Evolutionary conservation across 345 rosid species (phyloP), one percentile per base, ranked within the genome.

Genomic region (Geranium brycei): DNA sequence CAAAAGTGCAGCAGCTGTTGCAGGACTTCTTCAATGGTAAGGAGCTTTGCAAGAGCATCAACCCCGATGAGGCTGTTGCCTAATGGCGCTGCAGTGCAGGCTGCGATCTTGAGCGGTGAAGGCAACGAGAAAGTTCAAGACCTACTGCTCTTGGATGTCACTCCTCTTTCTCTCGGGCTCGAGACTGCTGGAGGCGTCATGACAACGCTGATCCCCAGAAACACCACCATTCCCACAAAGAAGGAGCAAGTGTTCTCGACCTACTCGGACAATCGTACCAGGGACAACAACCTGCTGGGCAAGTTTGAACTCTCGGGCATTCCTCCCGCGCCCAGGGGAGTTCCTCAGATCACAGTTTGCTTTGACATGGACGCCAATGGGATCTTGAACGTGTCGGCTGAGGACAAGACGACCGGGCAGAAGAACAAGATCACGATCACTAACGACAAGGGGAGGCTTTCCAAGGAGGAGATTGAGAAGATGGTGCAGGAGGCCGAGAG

Each of bases 401-500:
- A 82, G 62, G 87, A 82, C 61, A 82, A 82, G 69, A 82, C 87
- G 5, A 84, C 89, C 0, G 87, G 89, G 0, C 87, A 82, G 71
- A 84, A 84, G 87, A 84, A 82, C 68, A 82, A 85, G 73, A 82
- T 85, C 47, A 82, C 89, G 0, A 82, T 85, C 69, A 80, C 89
- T 1, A 84, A 84, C 13, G 87, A 84, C 63, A 84, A 84, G 67
- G 88, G 88, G 38, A 76, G 86, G 58, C 58, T 81, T 0, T 79
- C 86, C 0, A 83, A 81, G 71, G 88, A 83, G 28, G 86, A 84
- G 57, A 82, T 82, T 0, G 86, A 84, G 74, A 80, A 80, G 69
- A 85, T 85, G 89, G 89, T 85, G 2, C 76, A 82, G 19, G 89
- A 82, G 17, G 89, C 89, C 0, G 89, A 85, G 73, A 82, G 75